Conservation (phyloP, 257 asterid species). For the Solanum sejunctum region DNA sequence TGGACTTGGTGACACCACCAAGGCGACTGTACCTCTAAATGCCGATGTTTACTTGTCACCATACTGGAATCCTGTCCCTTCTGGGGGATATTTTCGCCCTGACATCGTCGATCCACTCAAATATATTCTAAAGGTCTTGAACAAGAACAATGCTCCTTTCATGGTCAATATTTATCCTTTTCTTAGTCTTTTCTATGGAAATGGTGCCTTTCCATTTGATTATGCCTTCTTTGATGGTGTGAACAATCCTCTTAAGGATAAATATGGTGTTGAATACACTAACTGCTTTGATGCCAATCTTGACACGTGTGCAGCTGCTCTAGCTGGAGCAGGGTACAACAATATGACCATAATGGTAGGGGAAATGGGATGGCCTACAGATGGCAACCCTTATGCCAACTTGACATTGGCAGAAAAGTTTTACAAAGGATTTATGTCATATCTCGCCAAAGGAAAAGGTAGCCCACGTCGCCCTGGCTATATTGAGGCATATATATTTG, state of each 20-base stretch:
- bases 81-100: conserved; percentile 15
- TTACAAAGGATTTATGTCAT: conserved; percentile 14
- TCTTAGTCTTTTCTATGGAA: conserved; percentile 1
- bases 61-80: conserved; percentile 4
- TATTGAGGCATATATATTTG: conserved; percentile 14
- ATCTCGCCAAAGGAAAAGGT: conserved; percentile 5
- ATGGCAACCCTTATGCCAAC: conserved; percentile 12
- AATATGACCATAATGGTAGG: conserved; percentile 20
- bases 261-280: neutral
- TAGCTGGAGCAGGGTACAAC: conserved; percentile 4
- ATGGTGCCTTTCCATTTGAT: conserved; percentile 12
- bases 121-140: conserved; percentile 1
- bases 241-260: conserved; percentile 3
- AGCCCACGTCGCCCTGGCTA: conserved; percentile 18
- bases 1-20: conserved; percentile 12
- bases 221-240: conserved; percentile 25
- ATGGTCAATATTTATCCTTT: conserved; percentile 27
- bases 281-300: conserved; percentile 17
- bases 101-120: conserved; percentile 7
- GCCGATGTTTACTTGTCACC: conserved; percentile 20
- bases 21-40: conserved; percentile 28
- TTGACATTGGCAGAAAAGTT: conserved; percentile 9
- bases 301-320: conserved; percentile 20
- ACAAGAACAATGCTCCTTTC: conserved; percentile 17
- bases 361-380: conserved; percentile 44